These are phyloP conservation scores for Penicillium cosmopolitanum DNA, from an alignment of 495 filamentous ascomycete genomes.

Conservation along the genomic window DNA sequence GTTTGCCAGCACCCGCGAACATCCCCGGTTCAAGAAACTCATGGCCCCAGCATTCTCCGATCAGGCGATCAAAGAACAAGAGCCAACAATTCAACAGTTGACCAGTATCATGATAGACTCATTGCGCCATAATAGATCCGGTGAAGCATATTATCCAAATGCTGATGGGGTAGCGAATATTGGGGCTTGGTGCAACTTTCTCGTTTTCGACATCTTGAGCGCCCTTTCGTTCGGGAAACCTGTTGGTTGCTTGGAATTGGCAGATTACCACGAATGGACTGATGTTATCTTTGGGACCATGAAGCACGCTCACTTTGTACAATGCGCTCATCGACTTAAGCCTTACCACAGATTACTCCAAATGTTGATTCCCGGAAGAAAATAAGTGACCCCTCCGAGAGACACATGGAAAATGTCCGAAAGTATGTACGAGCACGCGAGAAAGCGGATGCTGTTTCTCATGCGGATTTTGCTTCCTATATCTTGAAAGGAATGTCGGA, in stretches of 20 bases:
- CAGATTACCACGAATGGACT: constrained; percentile 5
- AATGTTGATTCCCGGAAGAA: not conserved
- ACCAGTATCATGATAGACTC: not conserved
- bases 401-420: constrained; percentile 6
- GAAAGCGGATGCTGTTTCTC: not conserved
- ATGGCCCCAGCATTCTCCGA: constrained; percentile 14
- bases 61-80: constrained; percentile 11
- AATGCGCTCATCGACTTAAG: constrained; percentile 10
- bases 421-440: not conserved
- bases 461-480: not conserved
- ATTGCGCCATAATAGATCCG: constrained; percentile 3
- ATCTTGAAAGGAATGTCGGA: not conserved
- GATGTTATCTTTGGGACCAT: not conserved
- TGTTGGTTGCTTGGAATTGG: constrained; percentile 9
- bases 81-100: constrained; percentile 1
- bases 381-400: not conserved
- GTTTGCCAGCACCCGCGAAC: constrained; percentile 6
- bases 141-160: constrained; percentile 5
- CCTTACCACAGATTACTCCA: constrained; percentile 9
- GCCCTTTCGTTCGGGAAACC: constrained; percentile 22
- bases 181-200: constrained; percentile 22
- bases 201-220: constrained; percentile 18
- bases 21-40: constrained; percentile 7
- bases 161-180: constrained; percentile 14
- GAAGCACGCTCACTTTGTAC: not conserved